Evolutionary conservation across 2,329 filamentous ascomycete species (phyloP), one percentile per base, ranked within the genome.

Genomic region (Mollisia scopiformis): DNA sequence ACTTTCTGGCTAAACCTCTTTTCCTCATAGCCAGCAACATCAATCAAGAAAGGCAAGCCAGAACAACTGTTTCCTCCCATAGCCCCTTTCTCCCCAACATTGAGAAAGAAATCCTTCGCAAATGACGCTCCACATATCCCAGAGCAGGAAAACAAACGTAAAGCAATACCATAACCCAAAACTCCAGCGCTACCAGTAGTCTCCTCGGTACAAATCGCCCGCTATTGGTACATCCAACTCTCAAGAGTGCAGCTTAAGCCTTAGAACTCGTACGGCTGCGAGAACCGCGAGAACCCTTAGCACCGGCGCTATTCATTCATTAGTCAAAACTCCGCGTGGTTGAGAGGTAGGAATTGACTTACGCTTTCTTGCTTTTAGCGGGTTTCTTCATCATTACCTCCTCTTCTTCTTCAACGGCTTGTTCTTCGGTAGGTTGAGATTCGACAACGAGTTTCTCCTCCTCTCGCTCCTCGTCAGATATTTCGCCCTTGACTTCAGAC

Each of bases 301-400:
- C 13, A 2, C 28, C 49, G 14, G 49, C 14, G 11, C 49, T 51
- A 19, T 7, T 11, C 2, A 16, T 33, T 8, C 21, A 11, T 50
- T 30, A 33, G 27, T 30, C 10, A 23, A 23, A n/a, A 5, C 47
- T 30, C 3, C 2, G 11, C 13, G 16, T 30, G 27, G 39, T 6
- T 56, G 37, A 3, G 30, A 2, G 37, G 5, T 43, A 19, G 53
- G 1, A 14, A 52, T 13, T 37, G 13, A 47, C 43, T 53, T 46
- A 58, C 50, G 21, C 19, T n/a, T 60, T 63, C 54, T 63, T 63
- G 47, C 53, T 49, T 47, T 49, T 51, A 37, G 16, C n/a, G n/a
- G n/a, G n/a, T n/a, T n/a, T n/a, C n/a, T n/a, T n/a, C n/a, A n/a
- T n/a, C n/a, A n/a, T n/a, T n/a, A n/a, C n/a, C n/a, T 28, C 31